phyloP scores from a whole-genome alignment of 208 protist species.

The Crithidia mellificae region DNA sequence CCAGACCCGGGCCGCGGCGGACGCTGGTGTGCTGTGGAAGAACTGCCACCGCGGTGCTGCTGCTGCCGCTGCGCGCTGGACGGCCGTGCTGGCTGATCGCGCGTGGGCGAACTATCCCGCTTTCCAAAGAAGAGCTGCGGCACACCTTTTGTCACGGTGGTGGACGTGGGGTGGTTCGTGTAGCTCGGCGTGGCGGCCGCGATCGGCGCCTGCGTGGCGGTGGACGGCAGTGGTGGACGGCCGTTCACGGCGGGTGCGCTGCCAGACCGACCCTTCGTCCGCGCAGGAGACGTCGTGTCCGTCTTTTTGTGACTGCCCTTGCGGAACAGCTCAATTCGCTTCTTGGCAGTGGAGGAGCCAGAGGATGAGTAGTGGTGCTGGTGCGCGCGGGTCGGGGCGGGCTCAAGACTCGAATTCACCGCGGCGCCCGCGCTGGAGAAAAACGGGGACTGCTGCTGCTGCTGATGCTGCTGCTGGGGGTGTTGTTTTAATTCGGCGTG shows the following conservation, averaged over 20 bases:
- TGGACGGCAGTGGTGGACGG: not conserved
- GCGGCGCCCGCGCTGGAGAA: not conserved
- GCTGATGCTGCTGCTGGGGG: not conserved
- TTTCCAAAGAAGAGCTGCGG: constrained; percentile 31
- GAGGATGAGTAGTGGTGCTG: constrained; percentile 7
- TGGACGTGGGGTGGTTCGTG: not conserved
- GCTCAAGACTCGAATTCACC: no score
- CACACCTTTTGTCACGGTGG: constrained; percentile 20
- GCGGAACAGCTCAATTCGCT: constrained; percentile 18
- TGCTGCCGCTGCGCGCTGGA: no score
- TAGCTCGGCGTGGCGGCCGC: not conserved
- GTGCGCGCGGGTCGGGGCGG: not conserved
- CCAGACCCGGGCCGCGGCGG: not conserved
- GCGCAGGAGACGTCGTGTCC: not conserved
- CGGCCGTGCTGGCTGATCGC: not conserved
- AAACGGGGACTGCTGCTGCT: not conserved
- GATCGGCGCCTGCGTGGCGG: not conserved
- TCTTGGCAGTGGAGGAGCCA: not conserved
- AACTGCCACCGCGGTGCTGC: no score
- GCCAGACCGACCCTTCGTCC: constrained; percentile 2
- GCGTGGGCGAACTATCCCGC: constrained; percentile 9
- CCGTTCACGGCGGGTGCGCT: constrained; percentile 4
- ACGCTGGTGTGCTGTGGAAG: not conserved
- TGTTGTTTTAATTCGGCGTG: not conserved
- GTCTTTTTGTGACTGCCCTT: not conserved